Base-by-base conservation (phyloP, 2,329 filamentous ascomycete species). In the Trichoderma polysporum region DNA sequence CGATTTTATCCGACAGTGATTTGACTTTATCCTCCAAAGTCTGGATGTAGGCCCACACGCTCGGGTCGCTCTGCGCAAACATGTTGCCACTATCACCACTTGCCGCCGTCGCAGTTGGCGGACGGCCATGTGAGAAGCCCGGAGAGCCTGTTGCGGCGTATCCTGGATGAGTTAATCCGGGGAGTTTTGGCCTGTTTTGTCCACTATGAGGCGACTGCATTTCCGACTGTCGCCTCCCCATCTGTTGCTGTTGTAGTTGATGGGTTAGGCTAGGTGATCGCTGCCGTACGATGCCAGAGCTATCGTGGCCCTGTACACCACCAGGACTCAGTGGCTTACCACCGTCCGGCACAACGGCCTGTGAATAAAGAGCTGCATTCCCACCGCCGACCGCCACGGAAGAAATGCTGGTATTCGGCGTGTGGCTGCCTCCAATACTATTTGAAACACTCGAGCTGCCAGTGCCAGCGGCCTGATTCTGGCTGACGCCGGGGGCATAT, bases 321-420 rank as follows among this genome's bases (percentile, higher is more conserved):
- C 84, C 84, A n/a, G 91, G 90, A 68, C 90, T 93, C 47, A 97
- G 82, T 4, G 93, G 90, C 75, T 94, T 96, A 0, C 93, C 93
- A 71, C 92, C 96, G 77, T 97, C 93, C 3, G 91, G 95, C 81
- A 97, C 91, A 67, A 82, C 85, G 63, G 86, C 85, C 70, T 93
- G 89, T 9, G 88, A 85, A 75, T 92, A 96, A 70, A 93, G 85
- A 19, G 85, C 85, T 54, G 82, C 81, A 67, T 81, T 83, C 53
- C 80, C 80, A 49, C 80, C 78, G 61, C 79, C 79, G 31, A 84
- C 75, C 8, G 84, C 80, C 60, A 83, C 72, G 15, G 83, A 84
- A 3, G 83, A 82, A 37, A 84, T 78, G 72, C 82, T 85, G 12
- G 83, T 81, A 65, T 80, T 83, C 3, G 82, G 76, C 15, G 83